phyloP scores from a whole-genome alignment of 2,329 filamentous ascomycete genomes.

The Epichloe typhina region DNA sequence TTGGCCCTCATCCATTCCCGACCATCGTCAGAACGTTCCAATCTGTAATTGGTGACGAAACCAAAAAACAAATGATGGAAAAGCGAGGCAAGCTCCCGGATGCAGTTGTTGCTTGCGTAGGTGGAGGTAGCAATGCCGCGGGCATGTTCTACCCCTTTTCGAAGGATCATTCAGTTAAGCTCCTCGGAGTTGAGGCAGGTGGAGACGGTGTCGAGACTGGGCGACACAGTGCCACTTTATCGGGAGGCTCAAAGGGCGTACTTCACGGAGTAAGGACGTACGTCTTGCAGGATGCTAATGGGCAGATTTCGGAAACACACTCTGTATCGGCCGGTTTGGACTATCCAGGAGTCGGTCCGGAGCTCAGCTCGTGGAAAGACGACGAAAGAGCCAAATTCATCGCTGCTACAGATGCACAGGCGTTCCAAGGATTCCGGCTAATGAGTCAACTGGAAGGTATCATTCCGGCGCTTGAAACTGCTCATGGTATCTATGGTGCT shows the following conservation, averaged over 20 bases:
- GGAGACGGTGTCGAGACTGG: conserved; percentile 81
- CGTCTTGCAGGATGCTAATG: conserved; percentile 81
- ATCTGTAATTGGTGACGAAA: conserved; percentile 89
- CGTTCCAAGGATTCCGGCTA: conserved; percentile 74
- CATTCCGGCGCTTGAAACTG: conserved; percentile 87
- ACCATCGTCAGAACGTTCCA: conserved; percentile 97
- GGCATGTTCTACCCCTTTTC: conserved; percentile 99
- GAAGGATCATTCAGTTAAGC: conserved; percentile 70
- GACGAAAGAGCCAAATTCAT: conserved; percentile 74
- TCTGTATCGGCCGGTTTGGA: conserved; percentile 93
- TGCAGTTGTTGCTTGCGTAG: conserved; percentile 91
- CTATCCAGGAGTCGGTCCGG: conserved; percentile 92
- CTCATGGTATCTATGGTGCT: conserved; percentile 83
- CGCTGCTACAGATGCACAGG: conserved; percentile 81
- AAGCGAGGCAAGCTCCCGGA: conserved; percentile 83
- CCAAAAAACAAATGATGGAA: conserved; percentile 82
- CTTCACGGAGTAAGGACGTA: conserved; percentile 94
- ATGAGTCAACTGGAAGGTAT: conserved; percentile 87
- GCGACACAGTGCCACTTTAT: conserved; percentile 78
- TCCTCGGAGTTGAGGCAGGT: conserved; percentile 88
- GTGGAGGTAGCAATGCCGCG: conserved; percentile 85
- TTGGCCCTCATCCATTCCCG: conserved; percentile 94
- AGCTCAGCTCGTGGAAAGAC: conserved; percentile 89
- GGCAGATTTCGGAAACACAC: conserved; percentile 90
- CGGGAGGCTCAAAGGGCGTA: conserved; percentile 78